These are phyloP conservation scores for Rhynchosporium agropyri DNA, from an alignment of 2,329 filamentous ascomycete genomes.

Conservation along the genomic window DNA sequence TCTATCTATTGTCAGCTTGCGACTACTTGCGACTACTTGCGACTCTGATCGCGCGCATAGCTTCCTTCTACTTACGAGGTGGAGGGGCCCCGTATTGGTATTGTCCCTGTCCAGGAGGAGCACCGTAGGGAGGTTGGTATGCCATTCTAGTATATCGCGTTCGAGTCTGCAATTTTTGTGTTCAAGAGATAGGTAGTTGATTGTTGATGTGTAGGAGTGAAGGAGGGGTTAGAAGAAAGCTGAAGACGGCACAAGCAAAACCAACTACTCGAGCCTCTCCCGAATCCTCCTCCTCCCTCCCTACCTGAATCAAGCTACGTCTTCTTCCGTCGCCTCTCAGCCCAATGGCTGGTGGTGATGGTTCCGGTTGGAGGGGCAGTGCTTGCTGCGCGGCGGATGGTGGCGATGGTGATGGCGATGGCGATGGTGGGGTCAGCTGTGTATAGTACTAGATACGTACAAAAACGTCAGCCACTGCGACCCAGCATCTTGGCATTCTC, in stretches of 20 bases:
- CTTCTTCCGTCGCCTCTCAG: conserved; percentile 3
- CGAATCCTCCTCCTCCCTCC: neutral
- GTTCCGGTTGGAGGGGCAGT: conserved; percentile 22
- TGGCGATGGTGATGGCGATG: conserved; percentile 1
- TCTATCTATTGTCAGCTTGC: conserved; percentile 25
- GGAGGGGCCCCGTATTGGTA: conserved; percentile 31
- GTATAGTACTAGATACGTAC: too few species aligned
- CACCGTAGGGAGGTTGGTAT: conserved; percentile 24
- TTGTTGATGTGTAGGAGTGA: neutral
- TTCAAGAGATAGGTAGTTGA: too few species aligned
- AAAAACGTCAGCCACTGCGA: conserved; percentile 20
- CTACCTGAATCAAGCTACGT: conserved; percentile 14
- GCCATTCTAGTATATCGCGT: conserved; percentile 18
- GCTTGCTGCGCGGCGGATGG: neutral
- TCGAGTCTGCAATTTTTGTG: neutral
- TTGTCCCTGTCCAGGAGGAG: conserved; percentile 15
- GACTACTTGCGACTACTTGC: too few species aligned
- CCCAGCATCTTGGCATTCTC: conserved; percentile 23
- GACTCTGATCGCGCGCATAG: neutral
- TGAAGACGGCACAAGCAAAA: too few species aligned
- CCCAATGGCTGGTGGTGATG: neutral
- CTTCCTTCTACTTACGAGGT: conserved; percentile 22
- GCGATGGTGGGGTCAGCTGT: neutral
- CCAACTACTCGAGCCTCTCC: too few species aligned
- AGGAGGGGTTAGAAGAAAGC: conserved; percentile 19